Evolutionary conservation across 345 rosid genomes (phyloP).

Genomic region (Microcos paniculata): DNA sequence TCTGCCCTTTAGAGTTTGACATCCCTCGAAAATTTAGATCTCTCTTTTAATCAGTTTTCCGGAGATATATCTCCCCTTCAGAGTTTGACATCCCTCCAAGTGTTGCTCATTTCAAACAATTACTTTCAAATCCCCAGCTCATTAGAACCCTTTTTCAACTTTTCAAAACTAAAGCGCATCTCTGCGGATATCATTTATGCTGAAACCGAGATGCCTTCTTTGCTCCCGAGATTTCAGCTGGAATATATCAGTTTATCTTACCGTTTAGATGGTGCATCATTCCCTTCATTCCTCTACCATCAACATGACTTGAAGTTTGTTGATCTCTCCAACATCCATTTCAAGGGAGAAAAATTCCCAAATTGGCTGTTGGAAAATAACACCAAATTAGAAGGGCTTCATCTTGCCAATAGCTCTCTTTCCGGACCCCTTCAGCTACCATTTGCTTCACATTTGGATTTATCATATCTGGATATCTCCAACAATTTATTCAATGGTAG

Average conservation of each 20-base stretch:
- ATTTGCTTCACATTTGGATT: not conserved
- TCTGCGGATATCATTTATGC: not conserved
- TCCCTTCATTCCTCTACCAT: conserved; percentile 18
- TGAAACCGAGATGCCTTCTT: not conserved
- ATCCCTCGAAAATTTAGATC: not conserved
- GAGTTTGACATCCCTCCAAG: not conserved
- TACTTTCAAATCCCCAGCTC: not conserved
- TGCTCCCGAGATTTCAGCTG: not conserved
- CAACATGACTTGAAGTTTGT: not conserved
- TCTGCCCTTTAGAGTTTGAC: not conserved
- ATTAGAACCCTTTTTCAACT: not conserved
- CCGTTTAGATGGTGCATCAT: not conserved
- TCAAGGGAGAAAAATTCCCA: conserved; percentile 18
- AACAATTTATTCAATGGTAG: not conserved
- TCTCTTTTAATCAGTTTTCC: not conserved
- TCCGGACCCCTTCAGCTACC: conserved; percentile 7
- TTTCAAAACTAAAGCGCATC: not conserved
- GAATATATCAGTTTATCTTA: not conserved
- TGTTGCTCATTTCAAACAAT: not conserved
- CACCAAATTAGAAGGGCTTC: not conserved
- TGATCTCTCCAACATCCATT: not conserved
- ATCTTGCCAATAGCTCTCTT: not conserved
- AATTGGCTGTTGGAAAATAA: conserved; percentile 32
- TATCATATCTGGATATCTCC: not conserved
- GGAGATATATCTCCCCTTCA: not conserved